A percentile compares a stretch with the other conserved stretches of the same genome.
These are phyloP conservation scores for Fusarium virguliforme DNA, from an alignment of 2,329 filamentous ascomycete genomes.

Conservation along the genomic window DNA sequence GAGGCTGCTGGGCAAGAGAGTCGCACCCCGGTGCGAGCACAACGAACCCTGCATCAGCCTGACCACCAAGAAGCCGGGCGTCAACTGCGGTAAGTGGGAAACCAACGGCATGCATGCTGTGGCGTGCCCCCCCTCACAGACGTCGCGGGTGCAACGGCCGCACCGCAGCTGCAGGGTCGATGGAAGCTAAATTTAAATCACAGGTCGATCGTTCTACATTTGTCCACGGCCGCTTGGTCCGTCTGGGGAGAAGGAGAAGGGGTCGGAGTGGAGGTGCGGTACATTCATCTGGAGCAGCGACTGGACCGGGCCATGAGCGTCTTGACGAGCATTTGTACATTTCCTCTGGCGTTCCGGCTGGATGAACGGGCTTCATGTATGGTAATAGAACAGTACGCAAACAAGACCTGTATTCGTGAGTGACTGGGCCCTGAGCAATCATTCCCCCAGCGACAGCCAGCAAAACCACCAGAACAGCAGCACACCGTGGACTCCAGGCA, in stretches of 20 bases:
- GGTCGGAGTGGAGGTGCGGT: constrained; percentile 87
- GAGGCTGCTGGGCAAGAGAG: constrained; percentile 83
- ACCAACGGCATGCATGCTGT: constrained; percentile 22
- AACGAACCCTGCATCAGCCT: constrained; percentile 87
- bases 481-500: no score
- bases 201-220: constrained; percentile 75
- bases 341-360: not conserved
- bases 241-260: constrained; percentile 86
- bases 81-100: constrained; percentile 76
- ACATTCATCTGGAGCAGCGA: constrained; percentile 84
- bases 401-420: no score
- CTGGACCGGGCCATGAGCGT: constrained; percentile 58
- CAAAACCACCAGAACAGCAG: no score
- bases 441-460: no score
- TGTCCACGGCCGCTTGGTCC: constrained; percentile 84
- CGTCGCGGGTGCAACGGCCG: constrained; percentile 14
- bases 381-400: no score
- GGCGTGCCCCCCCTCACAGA: constrained; percentile 29
- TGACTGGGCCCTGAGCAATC: no score
- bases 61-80: constrained; percentile 89
- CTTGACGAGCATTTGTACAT: no score
- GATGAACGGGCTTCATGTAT: not conserved
- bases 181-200: constrained; percentile 39
- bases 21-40: constrained; percentile 87
- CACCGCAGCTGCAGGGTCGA: constrained; percentile 10